Conservation (phyloP, 148 eudicot species). For the Rhododendron kiyosumense region DNA sequence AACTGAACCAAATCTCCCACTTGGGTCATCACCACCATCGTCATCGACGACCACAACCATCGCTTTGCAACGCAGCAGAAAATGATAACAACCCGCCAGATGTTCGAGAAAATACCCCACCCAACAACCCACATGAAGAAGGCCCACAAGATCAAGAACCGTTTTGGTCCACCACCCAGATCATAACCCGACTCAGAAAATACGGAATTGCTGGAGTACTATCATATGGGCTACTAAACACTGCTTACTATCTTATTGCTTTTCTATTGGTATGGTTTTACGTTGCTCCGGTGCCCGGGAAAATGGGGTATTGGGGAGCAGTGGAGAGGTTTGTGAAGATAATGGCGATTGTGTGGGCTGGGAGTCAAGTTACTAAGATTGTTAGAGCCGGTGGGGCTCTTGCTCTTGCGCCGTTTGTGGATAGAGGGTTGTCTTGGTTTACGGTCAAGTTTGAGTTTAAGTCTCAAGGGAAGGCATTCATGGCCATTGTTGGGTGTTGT, state of each 20-base stretch:
- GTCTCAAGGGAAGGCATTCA: slow-evolving; percentile 62
- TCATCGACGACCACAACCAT: not conserved
- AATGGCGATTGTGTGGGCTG: slow-evolving; percentile 99
- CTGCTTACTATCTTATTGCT: slow-evolving; percentile 15
- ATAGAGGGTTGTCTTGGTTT: slow-evolving; percentile 65
- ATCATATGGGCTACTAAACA: slow-evolving; percentile 21
- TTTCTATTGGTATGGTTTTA: slow-evolving; percentile 33
- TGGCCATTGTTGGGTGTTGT: slow-evolving; percentile 47
- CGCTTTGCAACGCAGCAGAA: not conserved
- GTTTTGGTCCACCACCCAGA: not conserved
- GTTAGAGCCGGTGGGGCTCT: slow-evolving; percentile 85
- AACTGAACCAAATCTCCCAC: not conserved
- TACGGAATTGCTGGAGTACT: slow-evolving; percentile 21
- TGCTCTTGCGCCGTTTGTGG: slow-evolving; percentile 68
- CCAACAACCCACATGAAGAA: not conserved
- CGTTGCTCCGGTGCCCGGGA: slow-evolving; percentile 79
- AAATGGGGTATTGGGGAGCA: slow-evolving; percentile 78
- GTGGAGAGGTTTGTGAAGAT: slow-evolving; percentile 75
- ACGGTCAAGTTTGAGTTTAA: slow-evolving; percentile 46
- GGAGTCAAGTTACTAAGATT: slow-evolving; percentile 93
- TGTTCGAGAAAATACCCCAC: not conserved
- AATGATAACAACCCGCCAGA: not conserved
- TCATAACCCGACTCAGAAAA: slow-evolving; percentile 12
- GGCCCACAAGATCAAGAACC: not conserved
- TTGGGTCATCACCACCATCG: not conserved